These are phyloP conservation scores for Lonicera japonica DNA, from an alignment of 129 eudicot species.

Conservation along the genomic window DNA sequence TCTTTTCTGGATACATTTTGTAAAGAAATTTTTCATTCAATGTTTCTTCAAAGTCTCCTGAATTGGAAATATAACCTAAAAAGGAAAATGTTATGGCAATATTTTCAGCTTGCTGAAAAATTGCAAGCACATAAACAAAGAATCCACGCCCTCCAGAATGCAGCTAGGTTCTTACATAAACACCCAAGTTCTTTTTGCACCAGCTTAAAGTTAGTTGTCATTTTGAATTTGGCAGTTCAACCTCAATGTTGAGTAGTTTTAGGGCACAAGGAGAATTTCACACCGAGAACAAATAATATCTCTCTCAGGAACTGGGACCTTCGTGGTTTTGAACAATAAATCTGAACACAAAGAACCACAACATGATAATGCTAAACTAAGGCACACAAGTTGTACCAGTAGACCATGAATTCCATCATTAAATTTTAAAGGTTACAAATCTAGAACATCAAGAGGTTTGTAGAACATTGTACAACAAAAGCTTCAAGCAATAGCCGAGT, in stretches of 20 bases:
- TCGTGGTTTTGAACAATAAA: not conserved
- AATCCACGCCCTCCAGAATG: too few relatives aligned
- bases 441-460: constrained; percentile 86
- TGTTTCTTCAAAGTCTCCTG: too few relatives aligned
- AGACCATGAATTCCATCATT: not conserved
- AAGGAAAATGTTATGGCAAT: too few relatives aligned
- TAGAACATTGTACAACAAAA: constrained; percentile 86
- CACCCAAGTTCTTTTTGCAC: too few relatives aligned
- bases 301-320: not conserved
- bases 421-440: constrained; percentile 3
- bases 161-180: too few relatives aligned
- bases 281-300: not conserved
- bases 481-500: constrained; percentile 82
- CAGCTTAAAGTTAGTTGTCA: too few relatives aligned
- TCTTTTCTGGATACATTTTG: too few relatives aligned
- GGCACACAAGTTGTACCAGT: constrained; percentile 1
- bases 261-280: not conserved
- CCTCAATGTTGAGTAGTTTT: not conserved
- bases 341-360: not conserved
- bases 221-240: too few relatives aligned
- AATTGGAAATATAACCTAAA: too few relatives aligned
- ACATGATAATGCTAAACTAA: not conserved
- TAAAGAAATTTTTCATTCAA: too few relatives aligned
- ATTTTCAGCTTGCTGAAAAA: too few relatives aligned
- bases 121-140: too few relatives aligned